Base-by-base conservation (phyloP, 805 yeast genomes). In the Ogataea pini region DNA sequence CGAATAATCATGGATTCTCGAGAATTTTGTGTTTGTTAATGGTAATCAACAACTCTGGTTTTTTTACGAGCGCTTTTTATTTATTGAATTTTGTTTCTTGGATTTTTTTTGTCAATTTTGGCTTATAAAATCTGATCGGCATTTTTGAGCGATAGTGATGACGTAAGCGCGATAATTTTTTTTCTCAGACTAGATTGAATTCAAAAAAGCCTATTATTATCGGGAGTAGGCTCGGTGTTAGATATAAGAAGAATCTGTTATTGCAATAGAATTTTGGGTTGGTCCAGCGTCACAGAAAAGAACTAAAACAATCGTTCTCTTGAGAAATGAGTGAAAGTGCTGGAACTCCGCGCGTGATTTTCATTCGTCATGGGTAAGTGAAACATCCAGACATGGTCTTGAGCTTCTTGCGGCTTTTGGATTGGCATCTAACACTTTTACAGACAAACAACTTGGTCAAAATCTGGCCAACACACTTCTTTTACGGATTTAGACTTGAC, bases 371-470 rank as follows among this genome's bases (percentile, higher is more conserved):
- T 57, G 92, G 92, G 57, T 65, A 55, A 32, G 67, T 57, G n/a
- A 13, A 17, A 7, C 9, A 34, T 18, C 14, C 17, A 10, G 19
- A 17, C n/a, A 7, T 13, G 13, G 3, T 22, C 25, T 22, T 22
- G 25, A 22, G 25, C 5, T 22, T n/a, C 32, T 18, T 16, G 7
- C 14, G 2, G 24, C 9, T 22, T 4, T 4, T 7, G 32, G 17
- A 20, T 18, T 4, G n/a, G n/a, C 13, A 14, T 22, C 32, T 42
- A 31, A 32, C 40, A 9, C 19, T 5, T 32, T 22, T 17, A 24
- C n/a, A 67, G 79, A 24, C 96, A 91, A 71, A 91, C 98, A 2
- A 96, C 85, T 67, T 91, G 98, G 98, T 91, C 97, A 39, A 83
- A 86, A 61, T 78, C 90, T 2, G 98, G 98, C 20, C 96, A 89